Evolutionary conservation across 768 basidiomycete genomes (phyloP).

Genomic region (Imleria badia): DNA sequence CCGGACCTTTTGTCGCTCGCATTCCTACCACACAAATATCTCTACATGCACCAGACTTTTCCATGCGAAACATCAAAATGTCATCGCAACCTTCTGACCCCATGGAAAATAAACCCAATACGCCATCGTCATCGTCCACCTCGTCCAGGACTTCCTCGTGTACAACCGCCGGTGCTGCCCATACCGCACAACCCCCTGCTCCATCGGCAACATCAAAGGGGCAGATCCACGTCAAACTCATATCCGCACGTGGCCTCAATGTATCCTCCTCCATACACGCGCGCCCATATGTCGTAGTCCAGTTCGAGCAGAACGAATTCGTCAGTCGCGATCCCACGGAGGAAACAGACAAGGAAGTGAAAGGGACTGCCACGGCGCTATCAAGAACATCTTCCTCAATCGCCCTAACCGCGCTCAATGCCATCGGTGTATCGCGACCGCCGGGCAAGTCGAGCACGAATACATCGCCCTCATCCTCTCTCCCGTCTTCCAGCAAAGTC

Average conservation of each 20-base stretch:
- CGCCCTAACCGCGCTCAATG: constrained; percentile 65
- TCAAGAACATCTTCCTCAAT: constrained; percentile 59
- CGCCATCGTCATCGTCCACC: constrained; percentile 43
- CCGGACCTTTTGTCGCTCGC: constrained; percentile 48
- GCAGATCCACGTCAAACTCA: constrained; percentile 94
- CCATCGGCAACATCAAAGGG: constrained; percentile 49
- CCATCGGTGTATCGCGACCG: constrained; percentile 52
- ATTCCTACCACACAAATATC: constrained; percentile 64
- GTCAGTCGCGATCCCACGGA: constrained; percentile 87
- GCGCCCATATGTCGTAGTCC: constrained; percentile 91
- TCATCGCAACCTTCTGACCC: constrained; percentile 30
- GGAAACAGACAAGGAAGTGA: constrained; percentile 86
- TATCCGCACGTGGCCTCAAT: constrained; percentile 83
- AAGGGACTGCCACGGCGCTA: constrained; percentile 64
- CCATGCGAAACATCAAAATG: constrained; percentile 64
- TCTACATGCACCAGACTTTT: constrained; percentile 83
- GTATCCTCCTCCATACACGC: constrained; percentile 62
- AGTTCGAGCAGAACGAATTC: constrained; percentile 99
- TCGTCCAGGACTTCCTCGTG: constrained; percentile 36
- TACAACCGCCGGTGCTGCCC: constrained; percentile 12
- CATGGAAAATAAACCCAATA: constrained; percentile 37
- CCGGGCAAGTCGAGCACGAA: constrained; percentile 43
- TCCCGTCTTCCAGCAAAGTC: constrained; percentile 38
- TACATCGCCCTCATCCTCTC: constrained; percentile 44
- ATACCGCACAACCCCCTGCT: constrained; percentile 28